Evolutionary conservation across 257 asterid species (phyloP).

Genomic region (Marsdenia floribunda): DNA sequence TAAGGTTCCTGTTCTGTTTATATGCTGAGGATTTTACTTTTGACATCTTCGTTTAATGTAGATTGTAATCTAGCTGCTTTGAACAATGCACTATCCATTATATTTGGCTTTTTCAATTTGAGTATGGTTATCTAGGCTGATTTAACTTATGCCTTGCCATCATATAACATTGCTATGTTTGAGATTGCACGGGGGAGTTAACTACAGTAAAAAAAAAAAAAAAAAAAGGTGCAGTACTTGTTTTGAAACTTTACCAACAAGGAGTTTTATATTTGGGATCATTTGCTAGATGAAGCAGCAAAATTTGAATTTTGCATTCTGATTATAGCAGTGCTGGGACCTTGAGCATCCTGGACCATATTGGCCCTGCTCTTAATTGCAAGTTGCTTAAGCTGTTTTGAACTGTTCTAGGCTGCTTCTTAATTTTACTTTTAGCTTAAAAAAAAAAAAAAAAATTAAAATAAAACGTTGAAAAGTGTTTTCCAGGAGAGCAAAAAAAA

Average conservation of each 20-base stretch:
- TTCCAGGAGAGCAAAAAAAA: no score
- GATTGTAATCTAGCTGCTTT: neutral
- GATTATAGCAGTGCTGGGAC: neutral
- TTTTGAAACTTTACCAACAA: neutral
- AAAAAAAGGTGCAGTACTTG: neutral
- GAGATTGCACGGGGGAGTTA: neutral
- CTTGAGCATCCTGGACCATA: neutral
- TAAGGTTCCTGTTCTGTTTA: constrained; percentile 39
- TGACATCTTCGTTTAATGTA: neutral
- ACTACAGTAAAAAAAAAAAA: neutral
- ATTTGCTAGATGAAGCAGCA: neutral
- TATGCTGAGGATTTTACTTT: neutral
- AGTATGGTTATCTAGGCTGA: neutral
- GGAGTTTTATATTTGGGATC: neutral
- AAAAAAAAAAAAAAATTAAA: no score
- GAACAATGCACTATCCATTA: neutral
- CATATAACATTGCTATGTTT: neutral
- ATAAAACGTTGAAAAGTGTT: no score
- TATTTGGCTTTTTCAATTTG: neutral
- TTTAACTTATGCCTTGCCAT: neutral
- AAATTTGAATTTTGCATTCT: neutral
- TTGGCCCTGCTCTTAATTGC: no score
- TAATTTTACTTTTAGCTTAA: no score
- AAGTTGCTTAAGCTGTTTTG: no score
- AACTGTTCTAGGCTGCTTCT: no score